These are phyloP conservation scores for Metschnikowia lachancei DNA, from an alignment of 805 yeast genomes.

Conservation along the genomic window DNA sequence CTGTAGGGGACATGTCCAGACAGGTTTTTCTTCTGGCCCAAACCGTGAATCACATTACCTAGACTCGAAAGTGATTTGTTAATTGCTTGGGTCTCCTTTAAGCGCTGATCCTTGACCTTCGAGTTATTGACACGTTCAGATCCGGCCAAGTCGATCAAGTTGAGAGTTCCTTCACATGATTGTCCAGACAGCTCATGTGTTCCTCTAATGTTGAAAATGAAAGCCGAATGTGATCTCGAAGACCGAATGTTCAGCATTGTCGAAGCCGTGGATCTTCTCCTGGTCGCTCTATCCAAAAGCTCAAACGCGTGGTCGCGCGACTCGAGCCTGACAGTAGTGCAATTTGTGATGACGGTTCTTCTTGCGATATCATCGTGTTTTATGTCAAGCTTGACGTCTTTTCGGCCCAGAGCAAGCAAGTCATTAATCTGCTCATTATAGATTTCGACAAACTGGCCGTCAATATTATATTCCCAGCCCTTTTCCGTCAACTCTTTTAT, in stretches of 20 bases:
- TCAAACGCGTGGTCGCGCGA: constrained; percentile 48
- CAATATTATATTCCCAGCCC: constrained; percentile 62
- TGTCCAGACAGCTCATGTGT: constrained; percentile 48
- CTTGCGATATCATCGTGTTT: constrained; percentile 57
- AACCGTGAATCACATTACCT: constrained; percentile 83
- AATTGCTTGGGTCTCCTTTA: constrained; percentile 84
- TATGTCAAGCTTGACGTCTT: constrained; percentile 55
- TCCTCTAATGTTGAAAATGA: constrained; percentile 62
- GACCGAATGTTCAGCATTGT: constrained; percentile 81
- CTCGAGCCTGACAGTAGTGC: constrained; percentile 48
- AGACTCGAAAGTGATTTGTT: constrained; percentile 83
- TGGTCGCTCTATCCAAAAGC: constrained; percentile 53
- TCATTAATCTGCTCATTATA: constrained; percentile 83
- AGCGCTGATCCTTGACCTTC: constrained; percentile 73
- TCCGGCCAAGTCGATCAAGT: constrained; percentile 90
- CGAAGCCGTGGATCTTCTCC: constrained; percentile 71
- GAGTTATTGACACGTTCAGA: constrained; percentile 80
- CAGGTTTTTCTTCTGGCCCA: constrained; percentile 43
- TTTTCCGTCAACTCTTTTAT: constrained; percentile 45
- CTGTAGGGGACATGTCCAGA: constrained; percentile 60
- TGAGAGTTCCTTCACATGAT: constrained; percentile 45
- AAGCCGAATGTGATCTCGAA: constrained; percentile 88
- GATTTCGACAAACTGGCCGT: constrained; percentile 82
- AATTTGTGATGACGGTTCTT: constrained; percentile 61
- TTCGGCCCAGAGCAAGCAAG: constrained; percentile 40